Base-by-base conservation (phyloP, 495 filamentous ascomycete genomes). In the Letharia columbiana region DNA sequence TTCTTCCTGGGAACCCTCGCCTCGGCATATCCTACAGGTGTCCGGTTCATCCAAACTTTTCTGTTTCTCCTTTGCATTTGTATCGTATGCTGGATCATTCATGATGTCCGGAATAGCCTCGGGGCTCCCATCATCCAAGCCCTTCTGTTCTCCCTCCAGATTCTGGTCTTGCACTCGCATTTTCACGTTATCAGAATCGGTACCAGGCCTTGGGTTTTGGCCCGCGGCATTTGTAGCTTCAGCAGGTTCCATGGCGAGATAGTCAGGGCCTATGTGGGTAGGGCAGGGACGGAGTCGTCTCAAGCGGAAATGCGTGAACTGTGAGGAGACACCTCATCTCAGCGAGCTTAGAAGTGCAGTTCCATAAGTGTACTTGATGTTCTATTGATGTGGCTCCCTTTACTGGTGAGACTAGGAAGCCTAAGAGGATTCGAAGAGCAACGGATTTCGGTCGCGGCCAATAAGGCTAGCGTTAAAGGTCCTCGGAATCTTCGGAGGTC, bases 21-120 rank as follows among this genome's bases (percentile, higher is more conserved):
- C 91, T 66, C 96, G 83, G 76, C 94, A 99, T 78, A 99, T 98
- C 58, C 94, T 85, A 76, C 94, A 99, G 33, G 91, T 95, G 72
- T 96, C 91, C 40, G 83, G 72, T 56, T 84, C 81, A 59, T 82
- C 79, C 33, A 75, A 49, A 37, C 75, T 76, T 60, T 72, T 76
- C 41, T 77, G 77, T 67, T 77, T 79, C 62, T 74, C 74, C 71
- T 71, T 69, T 57, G 54, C 52, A 42, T 75, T 73, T 39, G 68
- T 69, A 65, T 71, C 78, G 69, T 81, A 86, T 62, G 82, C 75
- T 50, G 83, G 80, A 68, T 89, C 86, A 76, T 88, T 88, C 86
- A 88, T 88, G 64, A 87, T 64, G 70, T 89, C 87, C 40, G 83
- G 81, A 11, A 44, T 41, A 37, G 5, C n/a, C 23, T 66, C 35